Conservation (phyloP, 169 alveolate genomes). For the Eimeria falciformis region DNA sequence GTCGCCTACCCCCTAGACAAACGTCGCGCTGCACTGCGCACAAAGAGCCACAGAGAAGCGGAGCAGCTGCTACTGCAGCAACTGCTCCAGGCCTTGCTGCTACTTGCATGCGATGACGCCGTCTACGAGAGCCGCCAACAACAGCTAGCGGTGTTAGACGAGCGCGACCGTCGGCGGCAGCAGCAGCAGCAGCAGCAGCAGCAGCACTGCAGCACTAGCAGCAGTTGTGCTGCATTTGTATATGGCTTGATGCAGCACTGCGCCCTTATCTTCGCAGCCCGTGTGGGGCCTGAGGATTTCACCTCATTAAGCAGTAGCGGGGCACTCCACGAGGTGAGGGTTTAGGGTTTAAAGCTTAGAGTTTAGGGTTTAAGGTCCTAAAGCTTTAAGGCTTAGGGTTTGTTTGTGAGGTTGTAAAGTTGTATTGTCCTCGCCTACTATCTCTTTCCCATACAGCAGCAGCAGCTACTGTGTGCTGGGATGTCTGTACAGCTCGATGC, state of each 20-base stretch:
- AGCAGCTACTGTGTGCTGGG: slow-evolving; percentile 1
- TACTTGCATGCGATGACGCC: slow-evolving; percentile 74
- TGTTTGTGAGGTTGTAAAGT: not conserved
- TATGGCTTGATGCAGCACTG: slow-evolving; percentile 61
- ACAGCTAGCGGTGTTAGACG: slow-evolving; percentile 7
- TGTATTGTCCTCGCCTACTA: not conserved
- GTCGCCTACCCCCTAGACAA: slow-evolving; percentile 34
- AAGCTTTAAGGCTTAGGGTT: too few species aligned
- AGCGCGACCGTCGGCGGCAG: not conserved
- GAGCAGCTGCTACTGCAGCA: slow-evolving; percentile 71
- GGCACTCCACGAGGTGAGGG: slow-evolving; percentile 68
- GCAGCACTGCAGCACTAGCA: slow-evolving; percentile 53
- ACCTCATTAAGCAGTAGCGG: slow-evolving; percentile 27
- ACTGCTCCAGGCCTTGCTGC: slow-evolving; percentile 66
- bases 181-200: slow-evolving; percentile 17
- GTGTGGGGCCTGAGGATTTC: slow-evolving; percentile 39
- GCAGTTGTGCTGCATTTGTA: slow-evolving; percentile 42
- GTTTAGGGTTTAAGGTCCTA: slow-evolving; percentile 40
- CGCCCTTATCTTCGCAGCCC: slow-evolving; percentile 68
- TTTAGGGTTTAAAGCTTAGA: not conserved
- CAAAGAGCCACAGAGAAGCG: slow-evolving; percentile 54
- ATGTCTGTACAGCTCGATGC: slow-evolving; percentile 66
- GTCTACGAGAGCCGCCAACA: slow-evolving; percentile 47
- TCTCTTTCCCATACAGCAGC: not conserved
- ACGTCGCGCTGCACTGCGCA: slow-evolving; percentile 64